These are phyloP conservation scores for Anastatica hierochuntica DNA, from an alignment of 345 rosid species.

Conservation along the genomic window DNA sequence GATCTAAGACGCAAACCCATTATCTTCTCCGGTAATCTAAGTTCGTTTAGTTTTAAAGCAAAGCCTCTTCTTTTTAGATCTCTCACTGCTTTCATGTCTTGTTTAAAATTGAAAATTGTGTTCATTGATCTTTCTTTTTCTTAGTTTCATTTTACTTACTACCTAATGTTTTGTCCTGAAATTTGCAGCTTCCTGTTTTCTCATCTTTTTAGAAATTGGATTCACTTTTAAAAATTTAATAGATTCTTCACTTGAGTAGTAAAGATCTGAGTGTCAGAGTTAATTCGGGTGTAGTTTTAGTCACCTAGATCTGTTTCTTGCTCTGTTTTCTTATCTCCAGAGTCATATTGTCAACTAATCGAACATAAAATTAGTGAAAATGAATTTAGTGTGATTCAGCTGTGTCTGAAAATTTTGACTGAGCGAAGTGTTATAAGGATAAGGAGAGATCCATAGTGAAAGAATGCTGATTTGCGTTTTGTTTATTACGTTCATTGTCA, in stretches of 20 bases:
- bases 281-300: conserved; percentile 3
- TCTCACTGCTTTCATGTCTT: conserved; percentile 1
- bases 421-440: neutral
- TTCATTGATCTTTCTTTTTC: neutral
- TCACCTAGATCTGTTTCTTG: too few relatives aligned
- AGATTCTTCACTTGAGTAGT: neutral
- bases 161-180: neutral
- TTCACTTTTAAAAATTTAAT: neutral
- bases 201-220: too few relatives aligned
- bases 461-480: neutral
- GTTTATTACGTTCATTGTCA: neutral
- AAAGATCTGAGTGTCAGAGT: conserved; percentile 11
- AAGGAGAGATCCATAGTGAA: neutral
- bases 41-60: neutral
- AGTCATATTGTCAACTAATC: too few relatives aligned
- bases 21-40: neutral
- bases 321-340: conserved; percentile 1
- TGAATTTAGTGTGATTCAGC: too few relatives aligned
- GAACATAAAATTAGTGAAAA: too few relatives aligned
- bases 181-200: too few relatives aligned
- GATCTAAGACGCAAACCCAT: neutral
- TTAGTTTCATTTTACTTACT: neutral
- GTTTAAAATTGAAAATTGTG: neutral
- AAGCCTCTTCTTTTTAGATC: neutral
- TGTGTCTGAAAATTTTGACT: neutral